Conservation (phyloP, 139 green algal genomes). For the Chlorella sp. region DNA sequence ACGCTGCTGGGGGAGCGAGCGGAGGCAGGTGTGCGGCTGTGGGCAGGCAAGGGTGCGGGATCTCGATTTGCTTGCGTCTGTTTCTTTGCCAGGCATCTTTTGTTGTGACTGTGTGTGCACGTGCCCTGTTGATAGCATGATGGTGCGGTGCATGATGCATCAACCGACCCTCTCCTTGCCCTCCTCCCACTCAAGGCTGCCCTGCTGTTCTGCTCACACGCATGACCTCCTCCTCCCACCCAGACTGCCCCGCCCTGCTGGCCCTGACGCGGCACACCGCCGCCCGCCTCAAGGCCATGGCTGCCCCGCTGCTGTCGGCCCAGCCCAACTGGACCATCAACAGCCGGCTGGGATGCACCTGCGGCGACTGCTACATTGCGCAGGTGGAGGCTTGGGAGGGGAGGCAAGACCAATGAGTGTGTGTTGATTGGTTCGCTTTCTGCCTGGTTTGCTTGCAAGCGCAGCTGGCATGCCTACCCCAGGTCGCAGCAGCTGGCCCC, state of each 20-base stretch:
- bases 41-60: background rate
- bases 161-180: background rate
- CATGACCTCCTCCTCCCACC: background rate
- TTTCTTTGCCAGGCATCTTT: background rate
- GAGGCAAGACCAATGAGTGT: too few species aligned
- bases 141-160: too few species aligned
- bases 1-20: background rate
- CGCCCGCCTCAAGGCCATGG: background rate
- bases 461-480: background rate
- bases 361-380: background rate
- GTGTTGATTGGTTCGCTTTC: too few species aligned
- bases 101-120: background rate
- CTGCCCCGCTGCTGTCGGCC: background rate
- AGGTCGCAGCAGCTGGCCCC: background rate
- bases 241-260: conserved; percentile 7
- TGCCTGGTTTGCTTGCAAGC: background rate
- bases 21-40: background rate
- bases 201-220: background rate
- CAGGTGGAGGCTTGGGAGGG: background rate
- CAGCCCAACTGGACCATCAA: background rate
- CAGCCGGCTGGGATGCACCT: background rate
- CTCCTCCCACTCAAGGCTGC: background rate
- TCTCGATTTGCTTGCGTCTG: background rate
- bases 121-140: background rate
- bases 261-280: background rate